A percentile compares a stretch with the other conserved stretches of the same genome.
Conservation (phyloP, 345 rosid genomes). For the Jatropha curcas region DNA sequence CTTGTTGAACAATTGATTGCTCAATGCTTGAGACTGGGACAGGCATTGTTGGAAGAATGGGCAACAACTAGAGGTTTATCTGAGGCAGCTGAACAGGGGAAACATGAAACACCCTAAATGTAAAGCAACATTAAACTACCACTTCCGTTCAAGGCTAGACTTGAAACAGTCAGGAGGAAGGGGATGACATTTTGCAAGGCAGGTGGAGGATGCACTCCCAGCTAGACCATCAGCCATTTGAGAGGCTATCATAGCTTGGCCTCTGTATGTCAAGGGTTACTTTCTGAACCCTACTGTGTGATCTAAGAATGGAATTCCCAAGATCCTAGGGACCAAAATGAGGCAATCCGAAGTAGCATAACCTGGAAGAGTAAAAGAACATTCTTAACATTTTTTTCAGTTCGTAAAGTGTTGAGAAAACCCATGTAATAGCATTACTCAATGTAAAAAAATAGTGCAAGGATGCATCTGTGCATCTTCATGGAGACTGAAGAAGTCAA, state of each 20-base stretch:
- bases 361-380: neutral
- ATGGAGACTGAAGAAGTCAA: neutral
- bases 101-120: slow-evolving; percentile 88
- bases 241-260: slow-evolving; percentile 88
- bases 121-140: slow-evolving; percentile 71
- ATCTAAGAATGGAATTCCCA: neutral
- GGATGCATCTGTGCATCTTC: neutral
- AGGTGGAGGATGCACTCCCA: slow-evolving; percentile 70
- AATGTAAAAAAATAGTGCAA: neutral
- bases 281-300: neutral
- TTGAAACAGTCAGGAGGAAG: slow-evolving; percentile 81
- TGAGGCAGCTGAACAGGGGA: slow-evolving; percentile 78
- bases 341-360: neutral
- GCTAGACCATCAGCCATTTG: slow-evolving; percentile 91
- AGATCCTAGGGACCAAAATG: slow-evolving; percentile 1
- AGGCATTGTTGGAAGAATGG: slow-evolving; percentile 67
- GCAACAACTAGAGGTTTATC: slow-evolving; percentile 73
- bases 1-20: slow-evolving; percentile 83
- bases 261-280: slow-evolving; percentile 68
- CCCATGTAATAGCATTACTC: neutral
- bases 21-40: slow-evolving; percentile 80
- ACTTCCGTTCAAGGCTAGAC: slow-evolving; percentile 67
- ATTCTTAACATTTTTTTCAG: neutral
- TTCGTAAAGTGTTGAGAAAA: neutral
- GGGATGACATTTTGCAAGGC: slow-evolving; percentile 79